Percentiles rank a stretch among this genome's conserved stretches.
These are phyloP conservation scores for Diatrype stigma DNA, from an alignment of 2,329 filamentous ascomycete genomes.

Conservation along the genomic window DNA sequence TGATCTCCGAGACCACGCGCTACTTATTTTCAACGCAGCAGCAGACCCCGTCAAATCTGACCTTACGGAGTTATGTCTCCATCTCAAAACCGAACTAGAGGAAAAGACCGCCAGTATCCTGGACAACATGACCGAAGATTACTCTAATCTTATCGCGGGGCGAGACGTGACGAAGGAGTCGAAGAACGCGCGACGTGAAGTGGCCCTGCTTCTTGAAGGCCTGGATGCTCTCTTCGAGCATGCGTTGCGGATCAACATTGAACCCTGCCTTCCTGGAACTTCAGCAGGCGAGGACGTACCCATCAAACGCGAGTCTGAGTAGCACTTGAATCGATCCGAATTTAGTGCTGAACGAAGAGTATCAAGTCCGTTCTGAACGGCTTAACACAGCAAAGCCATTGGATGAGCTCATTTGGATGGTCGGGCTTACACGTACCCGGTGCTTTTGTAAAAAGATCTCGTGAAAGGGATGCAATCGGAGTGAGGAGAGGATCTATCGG, in stretches of 20 bases:
- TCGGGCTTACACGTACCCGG: too few species aligned
- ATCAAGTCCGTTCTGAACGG: too few species aligned
- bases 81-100: slow-evolving; percentile 4
- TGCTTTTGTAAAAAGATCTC: too few species aligned
- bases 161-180: slow-evolving; percentile 1
- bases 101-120: slow-evolving; percentile 2
- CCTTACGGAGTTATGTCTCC: slow-evolving; percentile 2
- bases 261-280: not conserved
- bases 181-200: slow-evolving; percentile 2
- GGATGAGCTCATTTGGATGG: too few species aligned
- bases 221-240: slow-evolving; percentile 9
- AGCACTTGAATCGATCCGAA: too few species aligned
- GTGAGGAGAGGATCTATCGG: too few species aligned
- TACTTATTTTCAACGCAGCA: slow-evolving; percentile 2
- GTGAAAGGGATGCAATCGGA: too few species aligned
- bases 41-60: not conserved
- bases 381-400: too few species aligned
- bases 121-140: slow-evolving; percentile 8
- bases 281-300: not conserved
- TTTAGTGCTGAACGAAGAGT: too few species aligned
- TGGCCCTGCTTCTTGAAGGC: slow-evolving; percentile 5
- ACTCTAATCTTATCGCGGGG: slow-evolving; percentile 5
- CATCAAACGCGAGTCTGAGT: not conserved
- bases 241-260: too few species aligned
- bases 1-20: slow-evolving; percentile 1